Conservation (phyloP, 2,329 filamentous ascomycete species). For the Taxawa tesnikishii region DNA sequence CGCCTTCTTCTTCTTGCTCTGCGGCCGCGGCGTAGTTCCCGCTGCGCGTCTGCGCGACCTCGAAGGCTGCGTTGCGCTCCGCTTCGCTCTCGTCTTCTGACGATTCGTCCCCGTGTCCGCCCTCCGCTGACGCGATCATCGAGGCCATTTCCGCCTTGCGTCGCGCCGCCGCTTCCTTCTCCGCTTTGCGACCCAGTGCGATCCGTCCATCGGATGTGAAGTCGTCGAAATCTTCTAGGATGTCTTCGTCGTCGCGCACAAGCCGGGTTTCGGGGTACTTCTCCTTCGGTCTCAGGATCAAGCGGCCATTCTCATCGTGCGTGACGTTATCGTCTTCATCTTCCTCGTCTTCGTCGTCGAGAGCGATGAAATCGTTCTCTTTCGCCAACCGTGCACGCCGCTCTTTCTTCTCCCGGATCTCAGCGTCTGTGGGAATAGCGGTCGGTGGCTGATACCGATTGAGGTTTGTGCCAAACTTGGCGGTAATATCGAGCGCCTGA, state of each 20-base stretch:
- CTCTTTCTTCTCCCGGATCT: conserved; percentile 86
- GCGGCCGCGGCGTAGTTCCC: conserved; percentile 61
- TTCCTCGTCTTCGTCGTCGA: conserved; percentile 32
- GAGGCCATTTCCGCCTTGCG: conserved; percentile 70
- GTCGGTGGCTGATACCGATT: conserved; percentile 19
- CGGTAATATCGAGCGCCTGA: conserved; percentile 30
- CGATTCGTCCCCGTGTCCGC: conserved; percentile 39
- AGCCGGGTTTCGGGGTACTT: conserved; percentile 58
- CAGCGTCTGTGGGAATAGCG: conserved; percentile 64
- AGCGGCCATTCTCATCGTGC: conserved; percentile 26
- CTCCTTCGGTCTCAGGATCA: conserved; percentile 43
- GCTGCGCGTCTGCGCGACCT: conserved; percentile 71
- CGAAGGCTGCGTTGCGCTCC: conserved; percentile 65
- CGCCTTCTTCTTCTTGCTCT: conserved; percentile 24
- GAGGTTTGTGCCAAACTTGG: conserved; percentile 43
- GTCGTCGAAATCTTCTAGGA: conserved; percentile 86
- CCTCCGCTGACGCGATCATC: conserved; percentile 70
- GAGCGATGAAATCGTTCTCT: conserved; percentile 53
- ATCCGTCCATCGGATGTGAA: conserved; percentile 70
- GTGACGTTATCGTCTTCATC: conserved; percentile 25
- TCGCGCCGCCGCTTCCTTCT: conserved; percentile 53
- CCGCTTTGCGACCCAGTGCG: conserved; percentile 65
- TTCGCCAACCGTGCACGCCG: conserved; percentile 69
- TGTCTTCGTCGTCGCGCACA: conserved; percentile 76
- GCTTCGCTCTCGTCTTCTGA: conserved; percentile 56